These are phyloP conservation scores for Reutealis trisperma DNA, from an alignment of 345 rosid species.

Conservation along the genomic window DNA sequence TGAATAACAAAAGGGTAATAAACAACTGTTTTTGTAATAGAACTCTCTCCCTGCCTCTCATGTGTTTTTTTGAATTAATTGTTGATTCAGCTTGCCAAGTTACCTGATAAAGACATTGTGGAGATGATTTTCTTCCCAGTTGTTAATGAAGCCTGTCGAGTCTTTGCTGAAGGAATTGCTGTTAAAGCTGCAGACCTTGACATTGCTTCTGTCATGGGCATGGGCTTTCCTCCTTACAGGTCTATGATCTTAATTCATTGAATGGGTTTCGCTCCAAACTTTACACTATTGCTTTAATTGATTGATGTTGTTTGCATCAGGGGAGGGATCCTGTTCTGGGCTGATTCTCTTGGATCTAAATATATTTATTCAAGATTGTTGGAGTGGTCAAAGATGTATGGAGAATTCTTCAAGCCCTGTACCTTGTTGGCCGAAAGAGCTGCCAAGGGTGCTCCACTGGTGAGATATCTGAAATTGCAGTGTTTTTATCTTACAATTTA, in stretches of 20 bases:
- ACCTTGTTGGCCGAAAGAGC: constrained; percentile 81
- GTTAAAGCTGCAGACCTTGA: constrained; percentile 95
- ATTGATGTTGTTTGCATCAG: constrained; percentile 37
- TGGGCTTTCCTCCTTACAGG: constrained; percentile 98
- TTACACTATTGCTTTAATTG: constrained; percentile 5
- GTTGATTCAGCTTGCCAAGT: constrained; percentile 54
- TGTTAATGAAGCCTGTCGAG: constrained; percentile 93
- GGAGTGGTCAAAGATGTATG: constrained; percentile 77
- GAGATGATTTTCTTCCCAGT: constrained; percentile 97
- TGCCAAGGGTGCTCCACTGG: constrained; percentile 54
- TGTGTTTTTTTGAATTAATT: constrained; percentile 5
- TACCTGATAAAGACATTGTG: constrained; percentile 77
- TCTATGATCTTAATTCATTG: constrained; percentile 19
- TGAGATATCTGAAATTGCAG: constrained; percentile 4
- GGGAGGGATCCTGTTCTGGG: constrained; percentile 98
- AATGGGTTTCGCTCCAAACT: background rate
- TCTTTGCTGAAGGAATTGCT: constrained; percentile 87
- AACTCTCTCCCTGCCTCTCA: background rate
- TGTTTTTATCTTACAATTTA: background rate
- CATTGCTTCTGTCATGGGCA: constrained; percentile 84
- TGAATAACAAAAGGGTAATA: background rate
- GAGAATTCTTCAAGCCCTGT: constrained; percentile 93
- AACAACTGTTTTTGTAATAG: background rate
- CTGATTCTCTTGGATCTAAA: constrained; percentile 42
- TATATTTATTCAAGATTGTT: constrained; percentile 51